Evolutionary conservation across 2,329 filamentous ascomycete genomes (phyloP).

Genomic region (Mycosphaerelloides madeirae): DNA sequence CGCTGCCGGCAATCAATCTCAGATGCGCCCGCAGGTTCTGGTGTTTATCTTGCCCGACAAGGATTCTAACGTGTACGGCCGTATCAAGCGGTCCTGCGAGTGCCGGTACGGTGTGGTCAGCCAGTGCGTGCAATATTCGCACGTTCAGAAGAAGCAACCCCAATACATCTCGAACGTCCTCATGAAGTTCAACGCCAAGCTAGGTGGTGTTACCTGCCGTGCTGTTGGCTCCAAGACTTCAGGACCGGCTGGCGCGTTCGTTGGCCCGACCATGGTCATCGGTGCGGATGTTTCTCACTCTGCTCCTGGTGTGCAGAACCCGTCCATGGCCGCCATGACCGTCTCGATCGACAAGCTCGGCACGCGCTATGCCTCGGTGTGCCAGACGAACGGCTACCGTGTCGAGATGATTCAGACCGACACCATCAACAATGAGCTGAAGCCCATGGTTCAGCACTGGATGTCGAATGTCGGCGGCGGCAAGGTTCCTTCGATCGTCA

Average conservation of each 20-base stretch:
- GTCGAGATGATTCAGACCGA: conserved; percentile 69
- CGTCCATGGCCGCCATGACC: conserved; percentile 81
- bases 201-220: conserved; percentile 72
- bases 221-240: conserved; percentile 38
- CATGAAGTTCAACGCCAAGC: conserved; percentile 96
- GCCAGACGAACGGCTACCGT: conserved; percentile 77
- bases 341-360: conserved; percentile 69
- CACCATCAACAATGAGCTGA: conserved; percentile 62
- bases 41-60: conserved; percentile 72
- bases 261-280: conserved; percentile 69
- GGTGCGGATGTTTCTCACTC: conserved; percentile 89
- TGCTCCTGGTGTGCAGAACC: conserved; percentile 59
- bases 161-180: conserved; percentile 92
- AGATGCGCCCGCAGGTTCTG: conserved; percentile 65
- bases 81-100: conserved; percentile 85
- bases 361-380: conserved; percentile 71
- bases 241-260: conserved; percentile 31
- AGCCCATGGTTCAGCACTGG: conserved; percentile 61
- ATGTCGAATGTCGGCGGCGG: conserved; percentile 49
- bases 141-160: conserved; percentile 63
- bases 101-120: conserved; percentile 78
- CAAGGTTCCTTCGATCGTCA: conserved; percentile 64
- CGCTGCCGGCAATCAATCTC: conserved; percentile 49
- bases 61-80: conserved; percentile 68
- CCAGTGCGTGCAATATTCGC: conserved; percentile 69